Evolutionary conservation across 2,329 filamentous ascomycete genomes (phyloP), one percentile per base, ranked within the genome.

Genomic region (Trichoderma atroviride): DNA sequence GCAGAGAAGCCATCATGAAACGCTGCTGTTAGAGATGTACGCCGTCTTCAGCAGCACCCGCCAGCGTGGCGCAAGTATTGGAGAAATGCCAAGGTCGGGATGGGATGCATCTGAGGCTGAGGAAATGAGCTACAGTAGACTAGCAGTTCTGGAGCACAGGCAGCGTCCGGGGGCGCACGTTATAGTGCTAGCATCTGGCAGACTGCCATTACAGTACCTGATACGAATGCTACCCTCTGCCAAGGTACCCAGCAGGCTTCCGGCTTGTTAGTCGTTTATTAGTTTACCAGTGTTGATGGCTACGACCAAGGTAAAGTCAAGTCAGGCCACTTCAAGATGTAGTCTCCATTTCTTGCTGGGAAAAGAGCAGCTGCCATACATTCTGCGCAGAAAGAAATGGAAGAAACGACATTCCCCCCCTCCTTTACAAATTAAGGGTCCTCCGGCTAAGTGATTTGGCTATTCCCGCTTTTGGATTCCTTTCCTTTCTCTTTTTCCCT

Each of bases 61-160:
- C 57, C 53, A 47, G 57, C 66, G 57, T 37, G 47, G 40, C 13
- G 11, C 14, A 69, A 16, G 66, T 63, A 62, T 62, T 57, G 58
- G 58, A 47, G 53, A 53, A 66, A 22, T 68, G 55, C 66, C 66
- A 60, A 68, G 66, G n/a, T 56, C 22, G 47, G 37, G 59, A 59
- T 58, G 59, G 27, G 27, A 27, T n/a, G n/a, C 67, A 59, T 62
- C 60, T 69, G 67, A 69, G 67, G 67, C 67, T 69, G 67, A 69
- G 58, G 59, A 69, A 63, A 52, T 57, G 47, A 50, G 16, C 24
- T 50, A n/a, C n/a, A n/a, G n/a, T n/a, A 22, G 29, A 40, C 33
- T 55, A 68, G 50, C 22, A 61, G 62, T 43, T 43, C 40, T 43
- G 40, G 7, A 43, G 52, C 62, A 65, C 61, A 33, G 40, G 62